Evolutionary conservation across 805 yeast genomes (phyloP).

Genomic region (Aciculoconidium aculeatum): DNA sequence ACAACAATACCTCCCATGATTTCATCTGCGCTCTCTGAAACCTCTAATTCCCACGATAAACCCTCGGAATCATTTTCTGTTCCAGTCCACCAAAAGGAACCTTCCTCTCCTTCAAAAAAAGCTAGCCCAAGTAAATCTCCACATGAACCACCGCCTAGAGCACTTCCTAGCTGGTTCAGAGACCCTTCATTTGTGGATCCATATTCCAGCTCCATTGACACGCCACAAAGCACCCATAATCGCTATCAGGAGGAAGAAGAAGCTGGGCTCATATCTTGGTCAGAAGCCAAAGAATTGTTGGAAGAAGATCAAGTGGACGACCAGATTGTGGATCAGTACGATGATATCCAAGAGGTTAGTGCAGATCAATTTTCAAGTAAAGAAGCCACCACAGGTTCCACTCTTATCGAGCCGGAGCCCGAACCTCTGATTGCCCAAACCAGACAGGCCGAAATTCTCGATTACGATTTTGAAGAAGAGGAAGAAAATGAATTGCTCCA

Average conservation of each 20-base stretch:
- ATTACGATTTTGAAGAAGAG: conserved; percentile 67
- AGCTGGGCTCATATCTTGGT: conserved; percentile 48
- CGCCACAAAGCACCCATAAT: neutral
- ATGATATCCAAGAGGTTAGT: conserved; percentile 6
- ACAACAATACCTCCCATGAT: too few relatives aligned
- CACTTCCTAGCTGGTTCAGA: conserved; percentile 26
- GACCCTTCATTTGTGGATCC: too few relatives aligned
- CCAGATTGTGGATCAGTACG: conserved; percentile 7
- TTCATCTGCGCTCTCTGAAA: too few relatives aligned
- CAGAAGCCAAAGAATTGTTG: conserved; percentile 35
- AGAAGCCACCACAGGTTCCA: neutral
- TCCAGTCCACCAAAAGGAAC: too few relatives aligned
- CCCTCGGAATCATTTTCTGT: too few relatives aligned
- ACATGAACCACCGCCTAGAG: too few relatives aligned
- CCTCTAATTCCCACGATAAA: too few relatives aligned
- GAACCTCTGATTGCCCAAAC: neutral
- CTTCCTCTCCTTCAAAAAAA: too few relatives aligned
- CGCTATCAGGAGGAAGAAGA: conserved; percentile 34
- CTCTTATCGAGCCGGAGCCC: neutral
- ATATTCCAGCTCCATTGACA: neutral
- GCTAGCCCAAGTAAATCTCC: too few relatives aligned
- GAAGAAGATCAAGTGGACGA: conserved; percentile 11
- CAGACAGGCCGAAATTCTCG: conserved; percentile 26
- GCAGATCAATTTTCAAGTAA: conserved; percentile 2
- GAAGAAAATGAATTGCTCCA: conserved; percentile 67